phyloP scores from a whole-genome alignment of 495 filamentous ascomycete species.

The Cladorrhinum samala region DNA sequence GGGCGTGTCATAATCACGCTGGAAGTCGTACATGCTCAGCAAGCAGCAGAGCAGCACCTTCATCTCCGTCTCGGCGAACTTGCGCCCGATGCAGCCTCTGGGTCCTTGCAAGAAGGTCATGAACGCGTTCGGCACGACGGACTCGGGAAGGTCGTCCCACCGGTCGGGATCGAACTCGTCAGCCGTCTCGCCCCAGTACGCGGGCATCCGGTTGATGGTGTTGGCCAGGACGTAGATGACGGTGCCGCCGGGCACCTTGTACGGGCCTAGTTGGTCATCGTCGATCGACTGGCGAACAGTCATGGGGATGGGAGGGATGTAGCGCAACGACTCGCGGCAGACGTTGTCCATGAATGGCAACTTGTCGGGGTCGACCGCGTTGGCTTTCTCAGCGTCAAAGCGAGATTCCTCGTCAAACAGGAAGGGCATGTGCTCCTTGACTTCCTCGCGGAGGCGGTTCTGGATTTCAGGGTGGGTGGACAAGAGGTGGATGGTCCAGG shows the following conservation, averaged over 20 bases:
- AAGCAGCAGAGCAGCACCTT: slow-evolving; percentile 32
- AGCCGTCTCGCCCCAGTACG: slow-evolving; percentile 32
- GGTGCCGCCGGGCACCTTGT: slow-evolving; percentile 24
- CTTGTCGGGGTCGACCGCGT: slow-evolving; percentile 23
- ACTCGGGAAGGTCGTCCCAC: slow-evolving; percentile 30
- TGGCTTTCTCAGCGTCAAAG: slow-evolving; percentile 17
- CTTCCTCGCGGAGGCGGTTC: slow-evolving; percentile 28
- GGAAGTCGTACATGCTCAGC: slow-evolving; percentile 32
- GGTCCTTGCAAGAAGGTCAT: slow-evolving; percentile 38
- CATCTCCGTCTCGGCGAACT: slow-evolving; percentile 39
- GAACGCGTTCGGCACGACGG: slow-evolving; percentile 27
- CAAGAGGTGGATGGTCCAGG: slow-evolving; percentile 31
- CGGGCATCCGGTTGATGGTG: slow-evolving; percentile 33
- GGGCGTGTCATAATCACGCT: slow-evolving; percentile 29
- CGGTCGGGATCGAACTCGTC: slow-evolving; percentile 36
- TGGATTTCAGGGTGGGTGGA: slow-evolving; percentile 31
- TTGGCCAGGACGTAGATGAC: slow-evolving; percentile 33
- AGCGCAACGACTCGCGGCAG: slow-evolving; percentile 44
- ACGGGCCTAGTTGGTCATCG: slow-evolving; percentile 24
- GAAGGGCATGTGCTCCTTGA: slow-evolving; percentile 35
- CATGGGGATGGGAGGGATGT: slow-evolving; percentile 42
- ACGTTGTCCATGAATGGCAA: slow-evolving; percentile 40
- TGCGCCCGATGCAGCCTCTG: slow-evolving; percentile 34
- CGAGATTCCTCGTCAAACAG: slow-evolving; percentile 23
- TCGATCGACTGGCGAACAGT: slow-evolving; percentile 30